Evolutionary conservation across 768 basidiomycete species (phyloP).

Genomic region (Agrocybe praecox): DNA sequence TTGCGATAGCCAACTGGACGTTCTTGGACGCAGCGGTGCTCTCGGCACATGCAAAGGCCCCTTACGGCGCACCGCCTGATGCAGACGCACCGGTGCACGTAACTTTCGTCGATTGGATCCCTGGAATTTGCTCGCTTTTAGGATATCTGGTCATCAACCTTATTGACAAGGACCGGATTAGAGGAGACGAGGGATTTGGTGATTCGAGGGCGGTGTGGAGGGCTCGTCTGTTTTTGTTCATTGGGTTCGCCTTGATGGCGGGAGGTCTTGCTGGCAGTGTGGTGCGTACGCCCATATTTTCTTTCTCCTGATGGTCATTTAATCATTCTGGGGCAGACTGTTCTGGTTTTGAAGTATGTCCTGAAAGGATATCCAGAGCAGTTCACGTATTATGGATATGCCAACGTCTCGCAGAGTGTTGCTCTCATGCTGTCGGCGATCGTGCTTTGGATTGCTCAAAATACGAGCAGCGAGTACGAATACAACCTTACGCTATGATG

Average conservation of each 20-base stretch:
- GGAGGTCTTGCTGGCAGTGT: constrained; percentile 97
- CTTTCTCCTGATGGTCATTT: not conserved
- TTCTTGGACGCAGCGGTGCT: constrained; percentile 93
- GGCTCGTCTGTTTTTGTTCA: constrained; percentile 87
- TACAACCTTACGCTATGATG: constrained; percentile 79
- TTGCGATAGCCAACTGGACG: constrained; percentile 93
- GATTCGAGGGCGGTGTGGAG: constrained; percentile 89
- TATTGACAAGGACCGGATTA: constrained; percentile 91
- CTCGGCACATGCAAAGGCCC: constrained; percentile 82
- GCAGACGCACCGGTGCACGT: constrained; percentile 72
- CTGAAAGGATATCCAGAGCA: constrained; percentile 70
- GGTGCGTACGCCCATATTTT: constrained; percentile 50
- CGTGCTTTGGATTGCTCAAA: constrained; percentile 93
- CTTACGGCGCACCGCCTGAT: constrained; percentile 65
- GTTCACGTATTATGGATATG: constrained; percentile 90
- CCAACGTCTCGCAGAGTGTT: constrained; percentile 93
- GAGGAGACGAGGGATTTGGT: constrained; percentile 78
- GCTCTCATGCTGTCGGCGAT: constrained; percentile 83
- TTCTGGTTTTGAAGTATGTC: constrained; percentile 90
- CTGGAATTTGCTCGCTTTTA: constrained; percentile 88
- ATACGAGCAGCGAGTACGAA: constrained; percentile 84
- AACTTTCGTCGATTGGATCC: constrained; percentile 96
- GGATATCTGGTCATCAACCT: constrained; percentile 93
- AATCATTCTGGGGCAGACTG: constrained; percentile 52
- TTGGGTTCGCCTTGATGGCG: constrained; percentile 97